phyloP scores from a whole-genome alignment of 768 basidiomycete species.

The Tephrocybe sp. region DNA sequence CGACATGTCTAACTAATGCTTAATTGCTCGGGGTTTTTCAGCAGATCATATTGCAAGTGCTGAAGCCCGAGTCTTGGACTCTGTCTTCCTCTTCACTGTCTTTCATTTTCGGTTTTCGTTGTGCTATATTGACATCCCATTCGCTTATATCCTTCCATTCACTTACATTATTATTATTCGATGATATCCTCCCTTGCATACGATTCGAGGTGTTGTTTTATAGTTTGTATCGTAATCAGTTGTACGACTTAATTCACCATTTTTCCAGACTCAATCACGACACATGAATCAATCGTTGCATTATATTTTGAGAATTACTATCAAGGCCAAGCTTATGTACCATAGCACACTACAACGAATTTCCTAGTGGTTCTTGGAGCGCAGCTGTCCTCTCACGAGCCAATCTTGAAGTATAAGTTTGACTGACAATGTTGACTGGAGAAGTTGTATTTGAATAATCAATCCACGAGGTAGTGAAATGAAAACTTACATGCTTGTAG shows the following conservation, averaged over 20 bases:
- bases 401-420: slow-evolving; percentile 61
- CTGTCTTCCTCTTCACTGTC: background rate
- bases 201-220: slow-evolving; percentile 10
- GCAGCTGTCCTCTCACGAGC: slow-evolving; percentile 36
- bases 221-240: slow-evolving; percentile 16
- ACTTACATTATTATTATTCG: slow-evolving; percentile 11
- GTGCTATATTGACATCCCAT: slow-evolving; percentile 5
- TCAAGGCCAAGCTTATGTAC: no score
- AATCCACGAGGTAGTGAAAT: background rate
- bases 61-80: background rate
- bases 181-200: slow-evolving; percentile 1
- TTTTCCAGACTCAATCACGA: background rate
- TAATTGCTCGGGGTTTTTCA: slow-evolving; percentile 3
- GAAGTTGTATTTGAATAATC: background rate
- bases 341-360: background rate
- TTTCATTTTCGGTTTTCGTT: background rate
- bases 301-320: no score
- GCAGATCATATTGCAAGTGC: no score
- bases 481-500: slow-evolving; percentile 77
- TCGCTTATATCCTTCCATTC: slow-evolving; percentile 7
- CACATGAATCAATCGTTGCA: no score
- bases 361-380: slow-evolving; percentile 2
- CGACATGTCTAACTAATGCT: slow-evolving; percentile 8
- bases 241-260: slow-evolving; percentile 4
- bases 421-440: slow-evolving; percentile 77